Evolutionary conservation across 179 eudicot genomes (phyloP).

Genomic region (Patellifolia procumbens): DNA sequence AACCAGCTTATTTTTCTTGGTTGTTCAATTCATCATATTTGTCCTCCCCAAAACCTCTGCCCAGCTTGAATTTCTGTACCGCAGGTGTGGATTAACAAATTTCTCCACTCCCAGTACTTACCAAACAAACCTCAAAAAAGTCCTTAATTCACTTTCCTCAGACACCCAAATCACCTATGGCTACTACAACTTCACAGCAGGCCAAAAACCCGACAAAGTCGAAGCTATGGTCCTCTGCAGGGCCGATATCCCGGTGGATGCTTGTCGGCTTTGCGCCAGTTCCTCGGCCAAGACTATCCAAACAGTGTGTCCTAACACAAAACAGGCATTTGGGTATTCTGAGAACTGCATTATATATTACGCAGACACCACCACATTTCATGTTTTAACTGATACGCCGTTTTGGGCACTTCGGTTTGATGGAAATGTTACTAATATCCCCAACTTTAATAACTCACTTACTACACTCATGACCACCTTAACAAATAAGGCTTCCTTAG

Average conservation of each 20-base stretch:
- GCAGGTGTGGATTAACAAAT: background rate
- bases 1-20: background rate
- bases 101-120: conserved; percentile 27
- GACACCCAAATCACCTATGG: too few species aligned
- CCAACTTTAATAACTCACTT: conserved; percentile 13
- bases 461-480: conserved; percentile 24
- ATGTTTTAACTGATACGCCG: conserved; percentile 9
- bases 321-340: conserved; percentile 33
- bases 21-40: background rate
- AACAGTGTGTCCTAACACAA: conserved; percentile 29
- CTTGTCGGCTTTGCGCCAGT: conserved; percentile 22
- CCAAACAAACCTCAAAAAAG: conserved; percentile 36
- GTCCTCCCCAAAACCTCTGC: conserved; percentile 14
- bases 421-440: too few species aligned
- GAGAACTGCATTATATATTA: conserved; percentile 32
- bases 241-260: conserved; percentile 18
- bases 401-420: too few species aligned
- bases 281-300: background rate
- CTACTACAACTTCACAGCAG: too few species aligned
- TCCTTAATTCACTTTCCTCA: too few species aligned
- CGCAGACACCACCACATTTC: conserved; percentile 19
- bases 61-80: background rate
- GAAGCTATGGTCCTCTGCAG: conserved; percentile 32
- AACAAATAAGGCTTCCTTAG: conserved; percentile 24
- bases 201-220: too few species aligned